Evolutionary conservation across 73 alveolate genomes (phyloP).

Genomic region (Paramecium tetraurelia): DNA sequence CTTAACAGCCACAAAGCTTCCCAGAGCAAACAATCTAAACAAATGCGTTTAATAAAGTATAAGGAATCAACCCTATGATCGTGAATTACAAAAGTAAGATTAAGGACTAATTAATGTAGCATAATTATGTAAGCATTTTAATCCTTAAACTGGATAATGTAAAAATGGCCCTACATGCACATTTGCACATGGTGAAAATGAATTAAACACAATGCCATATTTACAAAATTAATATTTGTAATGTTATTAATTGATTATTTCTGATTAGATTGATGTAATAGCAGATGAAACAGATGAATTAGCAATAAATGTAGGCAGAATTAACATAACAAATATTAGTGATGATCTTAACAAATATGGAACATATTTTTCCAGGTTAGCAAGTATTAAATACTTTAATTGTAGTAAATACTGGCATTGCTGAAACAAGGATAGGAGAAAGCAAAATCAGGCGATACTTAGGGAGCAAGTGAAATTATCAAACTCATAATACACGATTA

Average conservation of each 20-base stretch:
- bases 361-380: constrained; percentile 1
- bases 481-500: constrained; percentile 7
- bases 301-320: constrained; percentile 5
- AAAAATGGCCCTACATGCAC: constrained; percentile 48
- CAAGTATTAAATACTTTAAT: background rate
- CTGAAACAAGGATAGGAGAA: constrained; percentile 11
- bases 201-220: constrained; percentile 4
- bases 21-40: background rate
- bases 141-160: constrained; percentile 48
- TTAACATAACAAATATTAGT: constrained; percentile 12
- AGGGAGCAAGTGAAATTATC: constrained; percentile 27
- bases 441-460: constrained; percentile 23
- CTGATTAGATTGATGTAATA: background rate
- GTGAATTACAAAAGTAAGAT: constrained; percentile 22
- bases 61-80: constrained; percentile 38
- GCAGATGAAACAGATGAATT: background rate
- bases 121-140: constrained; percentile 39
- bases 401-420: background rate
- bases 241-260: background rate
- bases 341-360: constrained; percentile 37
- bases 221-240: background rate
- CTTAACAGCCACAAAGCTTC: background rate
- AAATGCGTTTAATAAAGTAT: background rate
- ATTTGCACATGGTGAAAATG: constrained; percentile 43
- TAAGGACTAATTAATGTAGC: background rate